Evolutionary conservation across 371 early-diverging fungal genomes (phyloP), one percentile per base, ranked within the genome.

Genomic region (Apophysomyces sp.): DNA sequence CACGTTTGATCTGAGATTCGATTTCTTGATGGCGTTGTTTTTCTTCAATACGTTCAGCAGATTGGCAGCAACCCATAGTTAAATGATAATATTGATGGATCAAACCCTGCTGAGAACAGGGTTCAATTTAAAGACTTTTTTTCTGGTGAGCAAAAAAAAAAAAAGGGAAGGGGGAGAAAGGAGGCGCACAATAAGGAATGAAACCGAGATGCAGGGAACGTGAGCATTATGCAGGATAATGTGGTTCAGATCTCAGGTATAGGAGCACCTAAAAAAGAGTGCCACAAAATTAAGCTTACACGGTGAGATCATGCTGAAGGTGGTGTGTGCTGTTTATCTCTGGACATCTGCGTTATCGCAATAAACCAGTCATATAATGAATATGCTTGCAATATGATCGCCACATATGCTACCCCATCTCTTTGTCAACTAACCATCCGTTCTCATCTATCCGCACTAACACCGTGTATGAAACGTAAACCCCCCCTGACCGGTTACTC

Each of bases 31-130:
- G 95, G 44, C 84, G 83, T 57, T 84, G 85, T 69, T 88, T 90
- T 62, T 86, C 86, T 69, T 96, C 94, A 54, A 87, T 72, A 63
- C 93, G 90, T 63, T 96, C 95, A 63, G 85, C 83, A 69, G 92
- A 92, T 69, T 86, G 83, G 61, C 91, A 88, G 74, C 96, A 95
- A 68, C 98, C 97, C 98, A 98, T 98, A 11, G 28, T 69, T 13
- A n/a, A 26, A 44, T 44, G 15, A 56, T 7, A 21, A 37, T 37
- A 37, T 37, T 37, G 0, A 44, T 34, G 34, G 13, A 34, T 44
- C 26, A 16, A 21, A 44, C n/a, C 37, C 18, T 21, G 21, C 21
- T n/a, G 49, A 44, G 37, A 44, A 44, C 49, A 44, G 49, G 49
- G 49, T 44, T 44, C 24, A 44, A 44, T 44, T 44, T 44, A 44